Base-by-base conservation (phyloP, 768 basidiomycete genomes). In the Tylopilus rubrobrunneus region DNA sequence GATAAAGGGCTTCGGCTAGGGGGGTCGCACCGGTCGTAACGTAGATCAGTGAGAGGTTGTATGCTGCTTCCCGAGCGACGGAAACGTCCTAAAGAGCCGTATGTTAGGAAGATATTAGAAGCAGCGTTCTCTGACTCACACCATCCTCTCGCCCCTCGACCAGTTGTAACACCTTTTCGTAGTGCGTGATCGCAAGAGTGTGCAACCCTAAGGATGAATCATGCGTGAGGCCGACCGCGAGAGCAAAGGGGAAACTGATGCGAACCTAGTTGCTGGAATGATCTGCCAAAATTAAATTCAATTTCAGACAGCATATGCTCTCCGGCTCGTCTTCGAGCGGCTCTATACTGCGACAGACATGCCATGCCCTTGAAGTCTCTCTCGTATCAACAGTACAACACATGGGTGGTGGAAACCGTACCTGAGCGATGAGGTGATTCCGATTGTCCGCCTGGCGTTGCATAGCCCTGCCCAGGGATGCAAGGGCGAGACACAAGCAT, bases 361-460 rank as follows among this genome's bases (percentile, higher is more conserved):
- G 89, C 91, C 77, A 95, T 79, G 0, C 80, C 90, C 89, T 93
- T 59, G 21, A 15, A 17, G 5, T 15, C 36, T n/a, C 28, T 6
- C 8, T 49, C 3, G 23, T 39, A 14, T 53, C 34, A 63, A 48
- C 23, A 15, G 17, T 3, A 23, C 48, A 3, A 28, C 4, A 5
- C 4, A 21, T 37, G 23, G 14, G 14, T 28, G 17, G 3, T 31
- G 7, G 21, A 4, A 4, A 25, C 23, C 27, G 11, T 45, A 54
- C 53, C 53, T 54, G 53, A 39, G 53, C 53, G 23, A 98, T 80
- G 54, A 93, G 79, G 67, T 96, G 90, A 64, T 97, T 89, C 39
- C 94, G 74, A 66, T 99, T 98, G 71, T 98, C 96, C 14, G 87
- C 85, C 67, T 98, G 95, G 19, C 95, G 80, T 59, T 95, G 91